Percentiles rank a stretch among this genome's conserved stretches.
These are phyloP conservation scores for Malus fusca DNA, from an alignment of 306 rosid genomes.

Conservation along the genomic window DNA sequence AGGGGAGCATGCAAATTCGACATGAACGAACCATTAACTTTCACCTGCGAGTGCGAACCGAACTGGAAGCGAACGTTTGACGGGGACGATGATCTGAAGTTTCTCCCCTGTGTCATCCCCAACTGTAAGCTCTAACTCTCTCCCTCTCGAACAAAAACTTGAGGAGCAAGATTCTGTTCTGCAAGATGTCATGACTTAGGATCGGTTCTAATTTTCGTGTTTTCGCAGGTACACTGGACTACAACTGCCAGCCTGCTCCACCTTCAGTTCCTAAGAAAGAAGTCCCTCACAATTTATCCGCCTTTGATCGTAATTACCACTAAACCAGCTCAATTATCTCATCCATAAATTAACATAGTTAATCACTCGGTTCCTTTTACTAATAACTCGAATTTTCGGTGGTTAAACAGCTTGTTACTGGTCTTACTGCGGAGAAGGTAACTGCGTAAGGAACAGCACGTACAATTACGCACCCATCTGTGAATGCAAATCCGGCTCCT, in stretches of 20 bases:
- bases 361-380: background rate
- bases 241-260: conserved; percentile 71
- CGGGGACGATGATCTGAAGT: conserved; percentile 23
- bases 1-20: conserved; percentile 46
- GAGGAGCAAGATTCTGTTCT: background rate
- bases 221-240: conserved; percentile 53
- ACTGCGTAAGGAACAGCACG: conserved; percentile 34
- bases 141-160: background rate
- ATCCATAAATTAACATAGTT: background rate
- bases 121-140: conserved; percentile 31
- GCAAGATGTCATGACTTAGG: background rate
- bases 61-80: conserved; percentile 64
- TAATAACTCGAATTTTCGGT: background rate
- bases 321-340: background rate
- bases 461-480: conserved; percentile 32
- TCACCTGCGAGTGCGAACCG: conserved; percentile 45
- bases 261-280: conserved; percentile 38
- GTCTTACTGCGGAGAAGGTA: conserved; percentile 79
- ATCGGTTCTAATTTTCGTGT: background rate
- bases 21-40: conserved; percentile 26
- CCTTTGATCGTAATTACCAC: conserved; percentile 49
- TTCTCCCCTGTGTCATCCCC: conserved; percentile 91
- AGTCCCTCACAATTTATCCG: conserved; percentile 41
- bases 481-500: conserved; percentile 36
- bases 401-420: conserved; percentile 57